Evolutionary conservation across 2,329 filamentous ascomycete genomes (phyloP).

Genomic region (Emmonsia crescens): DNA sequence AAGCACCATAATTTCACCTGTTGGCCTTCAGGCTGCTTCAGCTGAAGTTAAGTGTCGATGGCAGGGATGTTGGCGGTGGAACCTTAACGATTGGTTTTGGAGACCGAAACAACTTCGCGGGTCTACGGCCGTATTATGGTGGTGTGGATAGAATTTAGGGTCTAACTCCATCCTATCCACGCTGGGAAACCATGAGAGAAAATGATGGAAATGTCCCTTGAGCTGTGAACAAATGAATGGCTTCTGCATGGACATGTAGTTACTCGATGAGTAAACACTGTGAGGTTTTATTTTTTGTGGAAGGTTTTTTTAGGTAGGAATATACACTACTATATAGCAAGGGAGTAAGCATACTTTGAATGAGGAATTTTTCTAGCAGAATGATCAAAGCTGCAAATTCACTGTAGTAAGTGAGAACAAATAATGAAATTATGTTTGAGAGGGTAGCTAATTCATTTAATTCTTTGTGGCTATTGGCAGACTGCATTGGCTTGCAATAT

Average conservation of each 20-base stretch:
- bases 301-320: background rate
- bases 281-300: background rate
- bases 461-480: background rate
- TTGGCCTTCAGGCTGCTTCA: too few species aligned
- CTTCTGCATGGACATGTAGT: too few species aligned
- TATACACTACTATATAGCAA: too few species aligned
- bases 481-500: background rate
- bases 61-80: too few species aligned
- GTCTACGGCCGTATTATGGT: background rate
- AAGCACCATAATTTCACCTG: background rate
- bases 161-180: too few species aligned
- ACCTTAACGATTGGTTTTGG: background rate
- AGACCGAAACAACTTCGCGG: background rate
- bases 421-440: background rate
- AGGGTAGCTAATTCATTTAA: background rate
- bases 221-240: background rate
- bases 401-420: background rate
- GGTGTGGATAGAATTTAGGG: too few species aligned
- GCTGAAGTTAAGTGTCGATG: too few species aligned
- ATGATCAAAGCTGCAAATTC: background rate
- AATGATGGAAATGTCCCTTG: background rate
- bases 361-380: background rate
- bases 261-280: too few species aligned
- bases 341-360: background rate
- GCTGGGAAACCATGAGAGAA: too few species aligned